These are phyloP conservation scores for Luvunga scandens DNA, from an alignment of 345 rosid genomes.

Conservation along the genomic window DNA sequence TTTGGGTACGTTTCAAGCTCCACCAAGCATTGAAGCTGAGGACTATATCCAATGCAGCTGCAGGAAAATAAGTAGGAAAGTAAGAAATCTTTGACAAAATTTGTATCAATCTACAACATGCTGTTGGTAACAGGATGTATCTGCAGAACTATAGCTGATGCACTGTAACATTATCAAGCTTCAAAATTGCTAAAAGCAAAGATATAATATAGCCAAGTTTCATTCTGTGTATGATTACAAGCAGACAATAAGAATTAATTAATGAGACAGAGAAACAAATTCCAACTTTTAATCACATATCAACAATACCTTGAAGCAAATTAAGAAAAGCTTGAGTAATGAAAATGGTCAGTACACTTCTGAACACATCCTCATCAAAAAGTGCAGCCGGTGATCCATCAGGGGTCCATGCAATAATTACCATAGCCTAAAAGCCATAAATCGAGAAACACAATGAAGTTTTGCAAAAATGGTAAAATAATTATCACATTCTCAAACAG, in stretches of 20 bases:
- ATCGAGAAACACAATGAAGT: conserved; percentile 13
- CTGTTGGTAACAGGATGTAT: conserved; percentile 7
- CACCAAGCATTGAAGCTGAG: conserved; percentile 87
- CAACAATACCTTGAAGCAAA: conserved; percentile 67
- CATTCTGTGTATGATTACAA: conserved; percentile 8
- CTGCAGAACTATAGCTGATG: conserved; percentile 4
- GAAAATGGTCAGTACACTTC: conserved; percentile 72
- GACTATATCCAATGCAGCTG: conserved; percentile 80
- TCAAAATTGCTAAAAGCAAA: conserved; percentile 12
- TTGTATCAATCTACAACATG: conserved; percentile 1
- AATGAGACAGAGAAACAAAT: background rate
- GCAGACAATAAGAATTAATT: background rate
- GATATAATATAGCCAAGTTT: background rate
- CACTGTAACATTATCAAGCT: conserved; percentile 7
- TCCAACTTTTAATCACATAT: background rate
- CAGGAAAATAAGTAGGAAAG: conserved; percentile 15
- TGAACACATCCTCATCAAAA: conserved; percentile 59
- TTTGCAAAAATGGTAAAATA: conserved; percentile 13
- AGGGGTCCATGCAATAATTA: conserved; percentile 78
- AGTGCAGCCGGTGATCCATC: conserved; percentile 68
- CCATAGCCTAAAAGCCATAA: conserved; percentile 68
- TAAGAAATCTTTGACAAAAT: conserved; percentile 1
- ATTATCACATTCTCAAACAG: conserved; percentile 14
- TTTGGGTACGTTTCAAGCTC: conserved; percentile 72
- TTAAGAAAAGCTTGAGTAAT: conserved; percentile 87